phyloP scores from a whole-genome alignment of 441 rosid genomes.

The Isatis lusitanica region DNA sequence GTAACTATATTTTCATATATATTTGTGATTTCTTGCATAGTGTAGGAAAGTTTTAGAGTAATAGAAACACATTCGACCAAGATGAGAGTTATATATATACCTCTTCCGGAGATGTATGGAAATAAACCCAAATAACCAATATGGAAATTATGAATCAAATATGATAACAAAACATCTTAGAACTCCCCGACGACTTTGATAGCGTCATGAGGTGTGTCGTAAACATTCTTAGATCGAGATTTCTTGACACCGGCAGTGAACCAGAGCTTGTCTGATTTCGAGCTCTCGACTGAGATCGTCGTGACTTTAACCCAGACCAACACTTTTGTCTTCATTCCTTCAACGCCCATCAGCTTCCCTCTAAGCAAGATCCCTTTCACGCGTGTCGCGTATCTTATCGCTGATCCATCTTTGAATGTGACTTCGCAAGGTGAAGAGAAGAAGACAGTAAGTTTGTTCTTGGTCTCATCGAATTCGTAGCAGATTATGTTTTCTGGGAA shows the following conservation, averaged over 20 bases:
- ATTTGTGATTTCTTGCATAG: constrained; percentile 2
- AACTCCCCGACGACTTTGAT: constrained; percentile 75
- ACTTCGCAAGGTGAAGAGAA: constrained; percentile 74
- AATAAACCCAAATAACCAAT: constrained; percentile 20
- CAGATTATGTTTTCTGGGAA: constrained; percentile 83
- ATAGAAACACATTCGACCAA: background rate
- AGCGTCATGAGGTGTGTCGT: constrained; percentile 59
- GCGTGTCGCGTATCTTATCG: constrained; percentile 68
- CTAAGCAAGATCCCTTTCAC: constrained; percentile 73
- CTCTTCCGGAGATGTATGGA: constrained; percentile 15
- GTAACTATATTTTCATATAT: background rate
- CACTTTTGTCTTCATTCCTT: constrained; percentile 95
- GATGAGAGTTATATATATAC: constrained; percentile 18
- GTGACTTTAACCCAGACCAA: constrained; percentile 94
- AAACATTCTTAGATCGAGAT: constrained; percentile 70
- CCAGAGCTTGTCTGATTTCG: constrained; percentile 91
- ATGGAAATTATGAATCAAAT: constrained; percentile 18
- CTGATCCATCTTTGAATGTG: constrained; percentile 84
- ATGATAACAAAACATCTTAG: constrained; percentile 31
- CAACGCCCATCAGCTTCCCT: constrained; percentile 79
- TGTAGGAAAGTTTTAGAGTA: background rate
- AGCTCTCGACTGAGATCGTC: constrained; percentile 62
- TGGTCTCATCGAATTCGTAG: constrained; percentile 84
- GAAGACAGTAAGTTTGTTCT: constrained; percentile 75
- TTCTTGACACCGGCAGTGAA: constrained; percentile 91